Evolutionary conservation across 306 rosid genomes (phyloP).

Genomic region (Gillenia trifoliata): DNA sequence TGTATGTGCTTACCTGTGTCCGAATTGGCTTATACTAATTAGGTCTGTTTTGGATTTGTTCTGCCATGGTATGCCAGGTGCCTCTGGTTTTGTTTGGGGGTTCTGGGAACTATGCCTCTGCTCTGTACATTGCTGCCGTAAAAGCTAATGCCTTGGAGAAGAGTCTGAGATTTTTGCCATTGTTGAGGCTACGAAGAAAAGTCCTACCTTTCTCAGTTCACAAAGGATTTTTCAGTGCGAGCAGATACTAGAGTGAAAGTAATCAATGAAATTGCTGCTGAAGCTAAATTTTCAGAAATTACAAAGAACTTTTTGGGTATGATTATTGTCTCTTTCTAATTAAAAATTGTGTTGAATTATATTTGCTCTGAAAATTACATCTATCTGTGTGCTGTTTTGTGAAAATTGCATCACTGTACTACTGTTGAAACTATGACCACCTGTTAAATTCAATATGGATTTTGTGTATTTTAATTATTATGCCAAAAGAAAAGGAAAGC

Average conservation of each 20-base stretch:
- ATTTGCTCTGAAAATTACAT: not conserved
- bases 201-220: constrained; percentile 50
- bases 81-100: constrained; percentile 90
- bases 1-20: not conserved
- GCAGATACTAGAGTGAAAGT: constrained; percentile 51
- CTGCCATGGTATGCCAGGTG: constrained; percentile 43
- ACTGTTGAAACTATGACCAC: not conserved
- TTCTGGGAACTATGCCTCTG: constrained; percentile 90
- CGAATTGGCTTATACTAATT: not conserved
- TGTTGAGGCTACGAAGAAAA: constrained; percentile 52
- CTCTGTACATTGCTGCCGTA: constrained; percentile 75
- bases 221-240: constrained; percentile 58
- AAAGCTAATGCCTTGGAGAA: constrained; percentile 60
- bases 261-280: constrained; percentile 41
- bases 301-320: constrained; percentile 79
- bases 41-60: not conserved
- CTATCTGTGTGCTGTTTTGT: not conserved
- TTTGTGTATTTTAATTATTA: not conserved
- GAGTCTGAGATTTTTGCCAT: constrained; percentile 59
- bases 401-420: not conserved
- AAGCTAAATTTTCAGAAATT: constrained; percentile 71
- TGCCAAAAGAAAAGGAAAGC: not conserved
- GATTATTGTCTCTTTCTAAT: constrained; percentile 10
- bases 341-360: not conserved
- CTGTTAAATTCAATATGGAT: not conserved